phyloP scores from a whole-genome alignment of 1,284 basidiomycete species.

The Ustilago tritici region DNA sequence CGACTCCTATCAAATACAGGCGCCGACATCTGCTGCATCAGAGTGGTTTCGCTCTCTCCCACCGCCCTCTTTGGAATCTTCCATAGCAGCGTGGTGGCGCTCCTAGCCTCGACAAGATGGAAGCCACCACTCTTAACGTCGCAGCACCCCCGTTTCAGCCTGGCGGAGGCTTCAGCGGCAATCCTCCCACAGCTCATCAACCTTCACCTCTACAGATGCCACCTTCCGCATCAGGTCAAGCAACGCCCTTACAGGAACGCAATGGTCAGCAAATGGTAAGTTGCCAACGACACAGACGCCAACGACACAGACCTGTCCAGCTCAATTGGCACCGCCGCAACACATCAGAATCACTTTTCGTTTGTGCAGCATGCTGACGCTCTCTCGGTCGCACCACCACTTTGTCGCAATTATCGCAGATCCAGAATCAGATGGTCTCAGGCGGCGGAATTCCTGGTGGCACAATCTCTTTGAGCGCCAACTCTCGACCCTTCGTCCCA shows the following conservation, averaged over 20 bases:
- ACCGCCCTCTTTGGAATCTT: background rate
- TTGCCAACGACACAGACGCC: background rate
- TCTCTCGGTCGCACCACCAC: background rate
- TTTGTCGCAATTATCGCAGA: slow-evolving; percentile 31
- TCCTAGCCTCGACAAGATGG: slow-evolving; percentile 18
- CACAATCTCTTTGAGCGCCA: slow-evolving; percentile 31
- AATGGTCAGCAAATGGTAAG: slow-evolving; percentile 15
- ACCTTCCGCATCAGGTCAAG: slow-evolving; percentile 4
- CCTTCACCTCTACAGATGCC: slow-evolving; percentile 14
- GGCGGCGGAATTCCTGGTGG: slow-evolving; percentile 20
- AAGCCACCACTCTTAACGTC: slow-evolving; percentile 39
- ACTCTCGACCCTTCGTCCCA: slow-evolving; percentile 40
- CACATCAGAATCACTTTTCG: background rate
- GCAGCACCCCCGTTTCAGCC: slow-evolving; percentile 43
- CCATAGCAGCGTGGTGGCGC: background rate
- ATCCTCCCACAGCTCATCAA: slow-evolving; percentile 4
- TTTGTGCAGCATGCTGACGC: slow-evolving; percentile 10
- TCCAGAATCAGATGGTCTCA: slow-evolving; percentile 41
- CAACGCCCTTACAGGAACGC: slow-evolving; percentile 4
- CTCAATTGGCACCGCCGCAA: too few relatives aligned
- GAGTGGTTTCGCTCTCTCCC: too few relatives aligned
- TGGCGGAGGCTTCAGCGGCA: slow-evolving; percentile 2
- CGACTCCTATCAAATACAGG: background rate
- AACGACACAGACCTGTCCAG: too few relatives aligned
- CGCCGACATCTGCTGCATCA: background rate